Conservation (phyloP, 1,139 yeast genomes). For the Sugiyamaella sp. region DNA sequence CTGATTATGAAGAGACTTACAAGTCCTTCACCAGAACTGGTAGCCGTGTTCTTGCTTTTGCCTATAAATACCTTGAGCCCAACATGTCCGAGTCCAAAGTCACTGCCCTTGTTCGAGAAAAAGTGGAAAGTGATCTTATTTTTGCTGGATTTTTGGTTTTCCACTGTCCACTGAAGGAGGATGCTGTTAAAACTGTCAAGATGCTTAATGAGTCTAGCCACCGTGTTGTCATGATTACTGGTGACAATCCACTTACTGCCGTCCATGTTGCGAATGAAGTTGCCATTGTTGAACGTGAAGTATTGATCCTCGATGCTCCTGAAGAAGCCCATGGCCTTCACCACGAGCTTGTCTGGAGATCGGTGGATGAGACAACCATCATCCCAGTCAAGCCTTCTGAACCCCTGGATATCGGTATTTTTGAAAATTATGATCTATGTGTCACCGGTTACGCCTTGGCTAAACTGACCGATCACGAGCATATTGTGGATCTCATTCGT, state of each 20-base stretch:
- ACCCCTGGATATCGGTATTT: conserved; percentile 59
- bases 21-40: conserved; percentile 94
- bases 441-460: conserved; percentile 90
- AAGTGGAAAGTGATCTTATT: conserved; percentile 69
- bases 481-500: conserved; percentile 71
- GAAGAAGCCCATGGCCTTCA: conserved; percentile 48
- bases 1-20: conserved; percentile 78
- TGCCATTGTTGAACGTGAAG: conserved; percentile 78
- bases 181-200: conserved; percentile 85
- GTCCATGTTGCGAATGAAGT: conserved; percentile 97
- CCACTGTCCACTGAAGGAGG: conserved; percentile 95
- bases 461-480: conserved; percentile 55
- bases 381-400: conserved; percentile 69
- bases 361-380: conserved; percentile 72
- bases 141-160: conserved; percentile 96
- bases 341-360: conserved; percentile 79
- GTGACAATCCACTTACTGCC: conserved; percentile 98
- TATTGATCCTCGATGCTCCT: conserved; percentile 84
- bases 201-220: conserved; percentile 96
- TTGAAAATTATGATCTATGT: conserved; percentile 79
- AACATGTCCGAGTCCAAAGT: conserved; percentile 52
- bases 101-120: conserved; percentile 64
- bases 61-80: conserved; percentile 71
- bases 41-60: conserved; percentile 93
- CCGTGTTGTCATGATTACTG: conserved; percentile 94